Percentiles rank a stretch among this genome's conserved stretches.
These are phyloP conservation scores for Cladosporium oxysporum DNA, from an alignment of 2,329 filamentous ascomycete genomes.

Conservation along the genomic window DNA sequence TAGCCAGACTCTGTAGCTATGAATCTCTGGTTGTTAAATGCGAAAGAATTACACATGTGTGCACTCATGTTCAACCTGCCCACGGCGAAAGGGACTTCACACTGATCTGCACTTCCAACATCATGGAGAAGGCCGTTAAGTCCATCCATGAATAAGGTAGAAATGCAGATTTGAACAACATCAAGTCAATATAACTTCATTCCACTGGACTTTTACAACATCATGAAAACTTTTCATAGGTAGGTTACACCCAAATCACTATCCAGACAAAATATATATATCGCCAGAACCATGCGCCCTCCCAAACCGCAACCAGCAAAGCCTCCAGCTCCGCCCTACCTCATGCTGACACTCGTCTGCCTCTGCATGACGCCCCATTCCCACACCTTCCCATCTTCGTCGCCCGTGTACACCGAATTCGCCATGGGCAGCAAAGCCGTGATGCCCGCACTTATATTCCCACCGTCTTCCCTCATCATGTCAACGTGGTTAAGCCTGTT, in stretches of 20 bases:
- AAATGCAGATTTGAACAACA: not conserved
- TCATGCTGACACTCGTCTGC: constrained; percentile 11
- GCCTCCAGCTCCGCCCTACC: not conserved
- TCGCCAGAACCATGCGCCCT: not conserved
- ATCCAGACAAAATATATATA: not conserved
- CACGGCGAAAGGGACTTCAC: not conserved
- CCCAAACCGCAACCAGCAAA: not conserved
- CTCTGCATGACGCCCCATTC: constrained; percentile 40
- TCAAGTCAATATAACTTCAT: not conserved
- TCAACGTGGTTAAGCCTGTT: constrained; percentile 82
- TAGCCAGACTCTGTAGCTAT: too few relatives aligned
- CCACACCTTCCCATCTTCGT: constrained; percentile 82
- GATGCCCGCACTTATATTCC: constrained; percentile 64
- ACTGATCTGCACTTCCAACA: not conserved
- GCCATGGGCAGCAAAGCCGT: constrained; percentile 85
- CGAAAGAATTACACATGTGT: not conserved
- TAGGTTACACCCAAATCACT: not conserved
- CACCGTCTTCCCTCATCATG: constrained; percentile 60
- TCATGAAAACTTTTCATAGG: not conserved
- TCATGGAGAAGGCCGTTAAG: too few relatives aligned
- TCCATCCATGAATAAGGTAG: too few relatives aligned
- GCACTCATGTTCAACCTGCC: not conserved
- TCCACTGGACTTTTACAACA: not conserved
- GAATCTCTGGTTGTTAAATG: not conserved
- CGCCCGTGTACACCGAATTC: constrained; percentile 84